Conservation (phyloP, 2,329 filamentous ascomycete genomes). For the Juglanconis oblonga region DNA sequence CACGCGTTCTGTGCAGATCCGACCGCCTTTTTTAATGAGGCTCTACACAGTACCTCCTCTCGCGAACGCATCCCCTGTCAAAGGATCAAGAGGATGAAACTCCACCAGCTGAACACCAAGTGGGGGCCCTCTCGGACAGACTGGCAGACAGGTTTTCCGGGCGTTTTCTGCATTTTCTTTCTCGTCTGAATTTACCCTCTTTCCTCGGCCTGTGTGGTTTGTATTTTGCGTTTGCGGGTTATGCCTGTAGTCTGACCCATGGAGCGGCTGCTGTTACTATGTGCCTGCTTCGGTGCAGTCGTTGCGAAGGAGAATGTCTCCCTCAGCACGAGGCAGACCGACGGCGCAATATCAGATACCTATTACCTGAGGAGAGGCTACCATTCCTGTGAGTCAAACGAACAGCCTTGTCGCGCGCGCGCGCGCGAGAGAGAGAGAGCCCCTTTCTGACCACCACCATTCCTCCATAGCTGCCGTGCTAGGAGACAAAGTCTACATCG, state of each 20-base stretch:
- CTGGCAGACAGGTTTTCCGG: too few relatives aligned
- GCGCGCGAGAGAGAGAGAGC: too few relatives aligned
- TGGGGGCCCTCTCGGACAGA: too few relatives aligned
- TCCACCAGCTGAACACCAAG: too few relatives aligned
- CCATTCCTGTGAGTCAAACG: conserved; percentile 21
- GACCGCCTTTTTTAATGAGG: too few relatives aligned
- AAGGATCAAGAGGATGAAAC: too few relatives aligned
- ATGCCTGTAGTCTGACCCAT: not conserved
- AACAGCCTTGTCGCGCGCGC: not conserved
- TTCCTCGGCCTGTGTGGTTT: not conserved
- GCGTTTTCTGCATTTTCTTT: not conserved
- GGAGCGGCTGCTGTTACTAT: conserved; percentile 3
- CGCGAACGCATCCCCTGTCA: too few relatives aligned
- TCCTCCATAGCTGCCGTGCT: conserved; percentile 21
- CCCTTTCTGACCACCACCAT: not conserved
- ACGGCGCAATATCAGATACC: conserved; percentile 1
- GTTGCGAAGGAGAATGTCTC: not conserved
- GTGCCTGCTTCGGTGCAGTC: not conserved
- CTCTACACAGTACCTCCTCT: too few relatives aligned
- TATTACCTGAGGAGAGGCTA: conserved; percentile 18
- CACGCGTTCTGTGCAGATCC: not conserved
- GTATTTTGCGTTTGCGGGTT: not conserved
- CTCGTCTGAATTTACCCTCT: not conserved
- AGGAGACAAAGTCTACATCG: conserved; percentile 22
- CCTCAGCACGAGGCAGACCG: not conserved